Percentiles rank a stretch among this genome's conserved stretches.
Evolutionary conservation across 768 basidiomycete genomes (phyloP).

Genomic region (Suillus luteus): DNA sequence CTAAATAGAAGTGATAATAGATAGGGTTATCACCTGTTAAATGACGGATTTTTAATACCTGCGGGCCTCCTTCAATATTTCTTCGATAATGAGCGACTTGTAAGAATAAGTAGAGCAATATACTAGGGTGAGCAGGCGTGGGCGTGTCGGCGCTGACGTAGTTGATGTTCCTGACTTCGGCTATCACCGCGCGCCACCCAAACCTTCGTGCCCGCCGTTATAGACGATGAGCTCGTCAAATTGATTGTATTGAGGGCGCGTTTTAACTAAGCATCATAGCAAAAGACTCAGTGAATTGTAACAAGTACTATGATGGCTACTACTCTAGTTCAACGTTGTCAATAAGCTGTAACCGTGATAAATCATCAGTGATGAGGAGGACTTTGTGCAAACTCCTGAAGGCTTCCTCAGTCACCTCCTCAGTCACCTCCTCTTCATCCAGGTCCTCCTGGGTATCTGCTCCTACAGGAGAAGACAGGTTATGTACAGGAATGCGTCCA

Average conservation of each 20-base stretch:
- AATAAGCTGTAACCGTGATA: background rate
- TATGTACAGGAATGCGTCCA: no score
- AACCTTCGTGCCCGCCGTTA: constrained; percentile 3
- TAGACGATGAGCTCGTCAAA: constrained; percentile 3
- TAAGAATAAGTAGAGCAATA: background rate
- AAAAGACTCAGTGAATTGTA: no score
- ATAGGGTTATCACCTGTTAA: no score
- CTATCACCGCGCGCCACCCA: background rate
- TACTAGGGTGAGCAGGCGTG: background rate
- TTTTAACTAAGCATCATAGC: background rate
- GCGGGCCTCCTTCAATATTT: no score
- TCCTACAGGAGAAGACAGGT: background rate
- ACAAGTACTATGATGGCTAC: background rate
- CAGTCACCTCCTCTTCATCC: background rate
- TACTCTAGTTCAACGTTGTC: background rate
- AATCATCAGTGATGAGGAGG: background rate
- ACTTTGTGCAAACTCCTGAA: background rate
- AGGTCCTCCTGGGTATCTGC: background rate
- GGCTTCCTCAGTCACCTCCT: background rate
- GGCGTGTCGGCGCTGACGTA: background rate
- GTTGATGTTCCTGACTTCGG: background rate
- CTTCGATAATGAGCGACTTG: background rate
- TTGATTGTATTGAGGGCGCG: background rate
- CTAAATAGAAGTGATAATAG: no score
- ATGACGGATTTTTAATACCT: no score